Conservation (phyloP, 768 basidiomycete genomes). For the Lepiota subincarnata region DNA sequence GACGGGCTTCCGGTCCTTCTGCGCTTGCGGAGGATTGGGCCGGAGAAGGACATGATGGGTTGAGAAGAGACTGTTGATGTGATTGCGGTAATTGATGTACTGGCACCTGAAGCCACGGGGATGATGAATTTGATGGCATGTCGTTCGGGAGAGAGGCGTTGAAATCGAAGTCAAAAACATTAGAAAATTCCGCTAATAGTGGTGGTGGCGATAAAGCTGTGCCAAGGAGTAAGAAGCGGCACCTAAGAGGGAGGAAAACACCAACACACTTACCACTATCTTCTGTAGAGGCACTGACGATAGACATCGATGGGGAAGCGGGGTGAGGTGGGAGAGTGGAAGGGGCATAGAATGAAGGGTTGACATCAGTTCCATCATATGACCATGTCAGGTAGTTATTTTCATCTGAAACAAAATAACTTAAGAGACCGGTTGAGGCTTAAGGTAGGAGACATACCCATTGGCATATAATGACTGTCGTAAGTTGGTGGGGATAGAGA, state of each 20-base stretch:
- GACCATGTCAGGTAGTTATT: slow-evolving; percentile 19
- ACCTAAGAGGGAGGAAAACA: background rate
- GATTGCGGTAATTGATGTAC: slow-evolving; percentile 12
- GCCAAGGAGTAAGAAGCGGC: slow-evolving; percentile 13
- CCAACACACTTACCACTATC: slow-evolving; percentile 24
- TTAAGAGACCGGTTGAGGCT: background rate
- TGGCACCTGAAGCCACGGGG: slow-evolving; percentile 9
- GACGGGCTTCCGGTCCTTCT: slow-evolving; percentile 20
- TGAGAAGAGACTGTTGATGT: slow-evolving; percentile 16
- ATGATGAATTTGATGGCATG: slow-evolving; percentile 3
- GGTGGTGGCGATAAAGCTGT: slow-evolving; percentile 31
- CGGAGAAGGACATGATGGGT: slow-evolving; percentile 21
- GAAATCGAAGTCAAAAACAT: slow-evolving; percentile 31
- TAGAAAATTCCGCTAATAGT: slow-evolving; percentile 25
- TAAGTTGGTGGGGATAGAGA: slow-evolving; percentile 3
- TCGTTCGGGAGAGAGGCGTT: slow-evolving; percentile 18
- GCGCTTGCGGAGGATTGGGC: slow-evolving; percentile 23
- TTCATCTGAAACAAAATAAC: slow-evolving; percentile 18
- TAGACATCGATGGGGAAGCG: slow-evolving; percentile 26
- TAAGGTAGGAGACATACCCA: background rate
- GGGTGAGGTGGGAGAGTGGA: slow-evolving; percentile 8
- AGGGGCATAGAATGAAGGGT: slow-evolving; percentile 17
- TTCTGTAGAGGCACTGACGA: slow-evolving; percentile 29
- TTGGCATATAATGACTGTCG: slow-evolving; percentile 1
- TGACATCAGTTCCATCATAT: slow-evolving; percentile 21